phyloP scores from a whole-genome alignment of 129 eudicot species.

The Calendula officinalis region DNA sequence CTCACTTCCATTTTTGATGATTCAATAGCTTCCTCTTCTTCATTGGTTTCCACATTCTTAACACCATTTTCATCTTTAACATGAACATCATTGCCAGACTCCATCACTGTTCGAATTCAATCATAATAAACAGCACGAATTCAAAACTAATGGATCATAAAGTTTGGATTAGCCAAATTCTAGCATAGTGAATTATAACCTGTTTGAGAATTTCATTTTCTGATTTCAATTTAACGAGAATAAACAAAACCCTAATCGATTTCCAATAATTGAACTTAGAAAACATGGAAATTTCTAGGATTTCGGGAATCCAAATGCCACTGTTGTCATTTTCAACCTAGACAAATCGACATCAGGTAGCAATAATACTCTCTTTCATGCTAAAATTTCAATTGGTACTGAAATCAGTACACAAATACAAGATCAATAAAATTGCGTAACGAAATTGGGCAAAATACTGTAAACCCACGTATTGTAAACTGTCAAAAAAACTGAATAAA shows the following conservation, averaged over 20 bases:
- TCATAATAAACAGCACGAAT: constrained; percentile 4
- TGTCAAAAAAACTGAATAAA: constrained; percentile 3
- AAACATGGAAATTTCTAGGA: constrained; percentile 16
- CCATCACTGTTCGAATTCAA: constrained; percentile 40
- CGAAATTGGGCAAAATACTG: constrained; percentile 16
- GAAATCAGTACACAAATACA: constrained; percentile 22
- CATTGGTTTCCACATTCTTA: constrained; percentile 26
- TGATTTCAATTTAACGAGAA: constrained; percentile 11
- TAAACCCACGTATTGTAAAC: constrained; percentile 12
- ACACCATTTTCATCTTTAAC: constrained; percentile 47
- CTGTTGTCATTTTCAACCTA: constrained; percentile 29
- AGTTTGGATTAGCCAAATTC: background rate
- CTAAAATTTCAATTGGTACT: constrained; percentile 7
- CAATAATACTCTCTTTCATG: constrained; percentile 30
- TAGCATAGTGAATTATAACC: background rate
- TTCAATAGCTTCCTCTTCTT: constrained; percentile 11
- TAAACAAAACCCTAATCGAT: constrained; percentile 16
- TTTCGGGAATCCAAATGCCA: constrained; percentile 5
- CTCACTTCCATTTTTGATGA: constrained; percentile 28
- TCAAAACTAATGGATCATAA: constrained; percentile 16
- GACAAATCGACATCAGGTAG: constrained; percentile 24
- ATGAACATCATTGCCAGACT: constrained; percentile 56
- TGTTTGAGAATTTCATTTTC: background rate
- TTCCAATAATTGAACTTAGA: background rate
- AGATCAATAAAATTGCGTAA: constrained; percentile 24